Percentiles rank a stretch among this genome's conserved stretches.
Evolutionary conservation across 2,329 filamentous ascomycete genomes (phyloP).

Genomic region (Anthostomella pinea): DNA sequence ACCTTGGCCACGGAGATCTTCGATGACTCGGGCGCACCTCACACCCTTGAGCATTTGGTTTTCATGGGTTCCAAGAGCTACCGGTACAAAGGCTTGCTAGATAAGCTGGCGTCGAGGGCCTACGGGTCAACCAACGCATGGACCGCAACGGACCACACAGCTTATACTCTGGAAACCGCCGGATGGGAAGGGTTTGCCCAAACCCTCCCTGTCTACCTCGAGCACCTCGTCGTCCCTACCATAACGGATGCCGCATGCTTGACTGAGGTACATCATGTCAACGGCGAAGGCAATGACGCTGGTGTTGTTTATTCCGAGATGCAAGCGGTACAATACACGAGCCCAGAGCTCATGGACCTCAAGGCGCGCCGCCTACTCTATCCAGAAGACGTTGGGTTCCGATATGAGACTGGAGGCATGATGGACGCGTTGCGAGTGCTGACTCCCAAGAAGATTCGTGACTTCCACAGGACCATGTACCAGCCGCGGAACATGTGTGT

Average conservation of each 20-base stretch:
- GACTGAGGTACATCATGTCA: conserved; percentile 94
- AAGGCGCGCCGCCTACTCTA: conserved; percentile 78
- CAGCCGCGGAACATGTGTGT: conserved; percentile 93
- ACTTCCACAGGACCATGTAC: conserved; percentile 96
- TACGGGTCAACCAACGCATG: conserved; percentile 96
- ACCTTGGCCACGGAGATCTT: conserved; percentile 95
- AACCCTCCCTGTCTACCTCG: conserved; percentile 90
- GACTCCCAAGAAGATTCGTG: conserved; percentile 85
- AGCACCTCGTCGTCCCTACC: conserved; percentile 88
- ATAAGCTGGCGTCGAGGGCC: conserved; percentile 88
- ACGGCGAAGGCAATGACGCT: conserved; percentile 90
- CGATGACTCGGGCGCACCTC: conserved; percentile 91
- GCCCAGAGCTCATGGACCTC: conserved; percentile 83
- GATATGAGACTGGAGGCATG: conserved; percentile 98
- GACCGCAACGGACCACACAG: conserved; percentile 95
- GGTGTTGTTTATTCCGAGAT: conserved; percentile 98
- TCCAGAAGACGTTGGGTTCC: conserved; percentile 84
- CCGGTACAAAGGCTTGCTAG: conserved; percentile 89
- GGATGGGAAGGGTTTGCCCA: conserved; percentile 97
- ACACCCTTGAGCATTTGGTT: conserved; percentile 78
- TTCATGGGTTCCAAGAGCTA: conserved; percentile 94
- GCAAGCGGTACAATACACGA: conserved; percentile 89
- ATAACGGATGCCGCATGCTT: conserved; percentile 90
- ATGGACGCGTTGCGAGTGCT: conserved; percentile 85
- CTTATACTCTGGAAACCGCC: conserved; percentile 91